Base-by-base conservation (phyloP, 2,329 filamentous ascomycete species). In the Cadophora luteo-olivacea region DNA sequence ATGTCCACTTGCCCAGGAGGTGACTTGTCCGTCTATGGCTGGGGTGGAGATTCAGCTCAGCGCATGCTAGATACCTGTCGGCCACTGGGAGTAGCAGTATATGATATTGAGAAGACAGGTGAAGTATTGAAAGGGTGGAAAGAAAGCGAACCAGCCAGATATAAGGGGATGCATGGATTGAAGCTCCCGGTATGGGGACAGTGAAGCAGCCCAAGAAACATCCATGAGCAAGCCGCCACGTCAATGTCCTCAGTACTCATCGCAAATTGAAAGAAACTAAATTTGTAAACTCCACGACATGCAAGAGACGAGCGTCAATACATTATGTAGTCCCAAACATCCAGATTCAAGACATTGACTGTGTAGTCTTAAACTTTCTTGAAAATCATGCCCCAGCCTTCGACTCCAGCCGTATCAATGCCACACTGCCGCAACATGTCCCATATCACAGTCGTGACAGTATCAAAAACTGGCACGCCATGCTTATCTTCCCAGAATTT, bases 11-110 rank as follows among this genome's bases (percentile, higher is more conserved):
- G 92, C 76, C 92, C 92, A 0, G 92, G 92, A 1, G 93, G 93
- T 0, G 93, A 96, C 77, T 80, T 96, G 60, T 93, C 91, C 0
- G 83, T 87, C n/a, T 95, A 92, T 92, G 92, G 91, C 0, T 96
- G 93, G 84, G 89, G 90, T 14, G 87, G 85, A 54, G 86, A 85
- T 58, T 90, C 87, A 78, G 87, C 88, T 71, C 85, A 89, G 75
- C 89, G 89, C 64, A 93, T 92, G 86, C 78, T 86, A 73, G 87
- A 87, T 68, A 91, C 88, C 70, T 93, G 91, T 79, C 86, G 92
- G 8, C 91, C 92, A 0, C 84, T 96, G 6, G 89, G 88, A 60
- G 90, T 95, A 0, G 88, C 94, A 73, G 89, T 96, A 0, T 94
- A 88, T 77, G 83, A 84, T 68, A 79, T 95, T 82, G 49, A 82